A percentile compares a stretch with the other conserved stretches of the same genome.
Evolutionary conservation across 805 yeast genomes (phyloP).

Genomic region (Metschnikowia lachancei): DNA sequence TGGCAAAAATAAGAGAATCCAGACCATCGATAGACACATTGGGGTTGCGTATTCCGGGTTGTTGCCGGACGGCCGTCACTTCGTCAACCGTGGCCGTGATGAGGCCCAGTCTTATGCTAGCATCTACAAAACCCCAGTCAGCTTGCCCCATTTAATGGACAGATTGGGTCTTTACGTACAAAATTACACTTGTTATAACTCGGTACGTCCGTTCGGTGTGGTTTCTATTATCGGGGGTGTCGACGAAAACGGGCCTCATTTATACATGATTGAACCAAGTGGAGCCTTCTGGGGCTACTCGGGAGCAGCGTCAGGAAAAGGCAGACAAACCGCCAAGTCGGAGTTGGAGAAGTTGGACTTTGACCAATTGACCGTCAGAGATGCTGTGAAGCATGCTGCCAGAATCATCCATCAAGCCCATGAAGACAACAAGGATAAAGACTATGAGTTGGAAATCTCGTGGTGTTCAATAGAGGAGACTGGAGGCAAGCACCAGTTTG

Average conservation of each 20-base stretch:
- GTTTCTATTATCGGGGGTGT: conserved; percentile 91
- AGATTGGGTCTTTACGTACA: conserved; percentile 90
- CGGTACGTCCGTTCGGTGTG: conserved; percentile 97
- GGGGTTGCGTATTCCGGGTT: conserved; percentile 96
- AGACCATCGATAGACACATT: conserved; percentile 87
- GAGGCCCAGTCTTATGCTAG: conserved; percentile 81
- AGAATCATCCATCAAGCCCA: conserved; percentile 90
- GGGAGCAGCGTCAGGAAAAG: conserved; percentile 98
- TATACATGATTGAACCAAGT: conserved; percentile 96
- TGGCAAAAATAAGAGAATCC: conserved; percentile 84
- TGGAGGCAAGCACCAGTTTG: conserved; percentile 71
- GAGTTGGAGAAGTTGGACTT: conserved; percentile 89
- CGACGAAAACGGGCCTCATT: conserved; percentile 85
- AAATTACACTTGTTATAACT: conserved; percentile 91
- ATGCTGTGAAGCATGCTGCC: conserved; percentile 92
- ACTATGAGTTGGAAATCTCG: conserved; percentile 88
- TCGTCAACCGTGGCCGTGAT: conserved; percentile 88
- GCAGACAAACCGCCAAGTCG: conserved; percentile 96
- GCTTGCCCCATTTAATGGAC: conserved; percentile 78
- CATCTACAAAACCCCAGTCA: conserved; percentile 70
- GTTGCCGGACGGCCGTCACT: conserved; percentile 93
- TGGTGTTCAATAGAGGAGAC: conserved; percentile 84
- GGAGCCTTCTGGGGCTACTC: conserved; percentile 97
- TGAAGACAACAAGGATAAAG: conserved; percentile 97
- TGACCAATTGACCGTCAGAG: conserved; percentile 64